Evolutionary conservation across 83 land plant genomes (phyloP).

Genomic region (Picea abies): DNA sequence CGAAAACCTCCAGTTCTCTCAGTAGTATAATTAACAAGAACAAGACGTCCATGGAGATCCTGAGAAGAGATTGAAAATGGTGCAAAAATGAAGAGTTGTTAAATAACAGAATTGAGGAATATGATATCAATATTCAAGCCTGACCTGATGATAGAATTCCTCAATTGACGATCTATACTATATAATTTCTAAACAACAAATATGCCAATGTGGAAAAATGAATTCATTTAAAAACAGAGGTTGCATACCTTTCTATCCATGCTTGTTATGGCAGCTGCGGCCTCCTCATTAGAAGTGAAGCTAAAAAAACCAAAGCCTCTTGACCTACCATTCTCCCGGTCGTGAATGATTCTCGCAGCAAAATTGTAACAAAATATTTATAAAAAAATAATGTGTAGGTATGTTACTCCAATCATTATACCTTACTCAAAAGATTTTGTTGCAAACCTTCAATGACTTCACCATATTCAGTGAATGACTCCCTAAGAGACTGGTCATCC

Average conservation of each 20-base stretch:
- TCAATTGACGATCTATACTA: background rate
- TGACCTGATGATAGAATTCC: too few relatives aligned
- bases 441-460: constrained; percentile 17
- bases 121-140: too few relatives aligned
- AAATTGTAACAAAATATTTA: too few relatives aligned
- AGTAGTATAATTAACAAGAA: constrained; percentile 53
- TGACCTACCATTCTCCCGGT: too few relatives aligned
- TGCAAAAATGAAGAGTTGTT: background rate
- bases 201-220: too few relatives aligned
- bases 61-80: constrained; percentile 14
- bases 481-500: constrained; percentile 13
- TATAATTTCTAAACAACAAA: background rate
- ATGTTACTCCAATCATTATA: background rate
- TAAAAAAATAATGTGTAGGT: background rate
- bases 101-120: too few relatives aligned
- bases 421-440: background rate
- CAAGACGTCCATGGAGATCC: constrained; percentile 60
- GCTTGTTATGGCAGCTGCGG: too few relatives aligned
- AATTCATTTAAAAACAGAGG: background rate
- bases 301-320: too few relatives aligned
- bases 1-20: too few relatives aligned
- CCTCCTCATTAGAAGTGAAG: too few relatives aligned
- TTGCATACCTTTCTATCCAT: constrained; percentile 50
- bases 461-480: too few relatives aligned
- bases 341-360: too few relatives aligned